A percentile compares a stretch with the other conserved stretches of the same genome.
phyloP scores from a whole-genome alignment of 345 rosid species.

The Bretschneidera sinensis region DNA sequence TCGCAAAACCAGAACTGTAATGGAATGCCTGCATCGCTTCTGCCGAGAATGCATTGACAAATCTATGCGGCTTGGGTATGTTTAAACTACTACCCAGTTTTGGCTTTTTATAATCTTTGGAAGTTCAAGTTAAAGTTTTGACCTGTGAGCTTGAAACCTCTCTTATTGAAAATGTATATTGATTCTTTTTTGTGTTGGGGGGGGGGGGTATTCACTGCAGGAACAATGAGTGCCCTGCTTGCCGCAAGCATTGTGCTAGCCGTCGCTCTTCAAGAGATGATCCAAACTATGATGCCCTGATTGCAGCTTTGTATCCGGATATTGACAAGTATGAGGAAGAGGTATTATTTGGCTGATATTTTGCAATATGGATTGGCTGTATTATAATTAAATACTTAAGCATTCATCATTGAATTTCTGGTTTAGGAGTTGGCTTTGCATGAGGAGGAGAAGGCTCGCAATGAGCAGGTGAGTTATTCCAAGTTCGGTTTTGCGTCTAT shows the following conservation, averaged over 20 bases:
- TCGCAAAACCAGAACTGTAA: conserved; percentile 79
- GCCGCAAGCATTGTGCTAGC: conserved; percentile 77
- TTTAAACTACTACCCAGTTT: conserved; percentile 9
- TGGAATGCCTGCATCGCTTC: conserved; percentile 86
- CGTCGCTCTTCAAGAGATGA: conserved; percentile 86
- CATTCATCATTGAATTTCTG: conserved; percentile 9
- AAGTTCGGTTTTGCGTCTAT: conserved; percentile 4
- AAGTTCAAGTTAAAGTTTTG: not conserved
- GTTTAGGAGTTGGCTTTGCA: conserved; percentile 50
- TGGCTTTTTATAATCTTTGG: conserved; percentile 7
- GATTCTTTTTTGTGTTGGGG: conserved; percentile 7
- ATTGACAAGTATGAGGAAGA: conserved; percentile 66
- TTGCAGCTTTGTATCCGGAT: conserved; percentile 64
- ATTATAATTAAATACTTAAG: not conserved
- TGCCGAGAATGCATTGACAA: conserved; percentile 86
- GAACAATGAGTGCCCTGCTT: conserved; percentile 87
- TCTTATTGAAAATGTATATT: not conserved
- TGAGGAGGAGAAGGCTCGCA: conserved; percentile 49
- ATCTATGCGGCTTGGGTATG: conserved; percentile 78
- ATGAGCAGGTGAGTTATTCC: conserved; percentile 33
- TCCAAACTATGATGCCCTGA: conserved; percentile 69
- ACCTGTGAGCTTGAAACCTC: conserved; percentile 1
- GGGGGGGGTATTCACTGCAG: conserved; percentile 29
- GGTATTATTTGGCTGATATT: conserved; percentile 31
- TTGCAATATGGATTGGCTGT: not conserved